Evolutionary conservation across 345 rosid genomes (phyloP).

Genomic region (Salix purpurea): DNA sequence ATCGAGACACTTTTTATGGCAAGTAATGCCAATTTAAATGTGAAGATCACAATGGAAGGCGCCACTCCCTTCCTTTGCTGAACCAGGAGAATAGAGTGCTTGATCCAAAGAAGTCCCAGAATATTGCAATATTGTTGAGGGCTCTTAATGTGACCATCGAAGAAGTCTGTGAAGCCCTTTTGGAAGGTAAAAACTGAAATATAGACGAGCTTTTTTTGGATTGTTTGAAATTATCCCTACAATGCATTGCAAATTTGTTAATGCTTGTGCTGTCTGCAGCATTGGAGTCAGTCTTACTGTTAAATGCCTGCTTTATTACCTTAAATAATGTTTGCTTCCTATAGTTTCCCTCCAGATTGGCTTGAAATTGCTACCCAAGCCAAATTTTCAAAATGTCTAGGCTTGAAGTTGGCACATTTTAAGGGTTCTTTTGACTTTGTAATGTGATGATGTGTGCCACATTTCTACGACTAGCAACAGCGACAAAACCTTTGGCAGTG

Average conservation of each 20-base stretch:
- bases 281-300: neutral
- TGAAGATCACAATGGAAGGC: too few relatives aligned
- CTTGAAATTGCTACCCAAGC: neutral
- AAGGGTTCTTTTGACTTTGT: neutral
- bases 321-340: neutral
- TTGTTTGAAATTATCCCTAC: neutral
- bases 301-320: neutral
- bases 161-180: constrained; percentile 90
- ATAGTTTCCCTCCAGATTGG: neutral
- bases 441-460: neutral
- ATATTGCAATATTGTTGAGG: constrained; percentile 80
- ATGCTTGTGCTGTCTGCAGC: neutral
- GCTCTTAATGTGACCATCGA: constrained; percentile 87
- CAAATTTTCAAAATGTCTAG: neutral
- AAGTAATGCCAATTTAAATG: too few relatives aligned
- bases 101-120: constrained; percentile 89
- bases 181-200: constrained; percentile 53
- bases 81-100: constrained; percentile 68
- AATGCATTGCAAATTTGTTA: neutral
- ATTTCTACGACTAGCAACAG: neutral
- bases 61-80: too few relatives aligned
- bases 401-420: neutral
- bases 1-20: too few relatives aligned
- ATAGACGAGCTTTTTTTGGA: too few relatives aligned
- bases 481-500: neutral